Conservation (phyloP, 129 eudicot species). For the Flaveria ramosissima region DNA sequence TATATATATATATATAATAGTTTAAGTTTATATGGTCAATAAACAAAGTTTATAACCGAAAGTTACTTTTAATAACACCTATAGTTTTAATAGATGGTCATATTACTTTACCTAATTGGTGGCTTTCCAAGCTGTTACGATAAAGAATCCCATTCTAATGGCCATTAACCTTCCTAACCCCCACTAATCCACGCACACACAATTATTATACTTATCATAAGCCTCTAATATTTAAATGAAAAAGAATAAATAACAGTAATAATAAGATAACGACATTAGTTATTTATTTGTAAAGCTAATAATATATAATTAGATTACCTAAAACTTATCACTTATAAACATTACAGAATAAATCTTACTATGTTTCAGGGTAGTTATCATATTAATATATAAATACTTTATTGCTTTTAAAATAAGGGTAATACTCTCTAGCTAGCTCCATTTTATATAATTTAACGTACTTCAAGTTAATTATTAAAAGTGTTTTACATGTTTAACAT, state of each 20-base stretch:
- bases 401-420: not conserved
- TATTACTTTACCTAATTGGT: slow-evolving; percentile 43
- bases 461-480: slow-evolving; percentile 25
- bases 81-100: slow-evolving; percentile 26
- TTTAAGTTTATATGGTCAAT: not conserved
- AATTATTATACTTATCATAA: slow-evolving; percentile 24
- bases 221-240: slow-evolving; percentile 13
- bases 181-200: slow-evolving; percentile 37
- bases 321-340: slow-evolving; percentile 8
- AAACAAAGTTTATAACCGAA: slow-evolving; percentile 15
- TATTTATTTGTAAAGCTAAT: slow-evolving; percentile 1
- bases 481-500: slow-evolving; percentile 24
- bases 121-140: slow-evolving; percentile 39
- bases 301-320: not conserved
- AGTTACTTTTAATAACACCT: slow-evolving; percentile 36
- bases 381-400: slow-evolving; percentile 5
- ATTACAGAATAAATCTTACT: not conserved
- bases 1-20: not conserved
- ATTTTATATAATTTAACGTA: slow-evolving; percentile 15
- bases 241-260: not conserved
- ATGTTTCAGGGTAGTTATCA: slow-evolving; percentile 11
- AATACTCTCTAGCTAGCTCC: not conserved
- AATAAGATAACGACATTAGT: not conserved
- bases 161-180: slow-evolving; percentile 43
- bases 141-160: slow-evolving; percentile 40